Evolutionary conservation across 306 rosid species (phyloP), one percentile per base, ranked within the genome.

Genomic region (Malus orientalis): DNA sequence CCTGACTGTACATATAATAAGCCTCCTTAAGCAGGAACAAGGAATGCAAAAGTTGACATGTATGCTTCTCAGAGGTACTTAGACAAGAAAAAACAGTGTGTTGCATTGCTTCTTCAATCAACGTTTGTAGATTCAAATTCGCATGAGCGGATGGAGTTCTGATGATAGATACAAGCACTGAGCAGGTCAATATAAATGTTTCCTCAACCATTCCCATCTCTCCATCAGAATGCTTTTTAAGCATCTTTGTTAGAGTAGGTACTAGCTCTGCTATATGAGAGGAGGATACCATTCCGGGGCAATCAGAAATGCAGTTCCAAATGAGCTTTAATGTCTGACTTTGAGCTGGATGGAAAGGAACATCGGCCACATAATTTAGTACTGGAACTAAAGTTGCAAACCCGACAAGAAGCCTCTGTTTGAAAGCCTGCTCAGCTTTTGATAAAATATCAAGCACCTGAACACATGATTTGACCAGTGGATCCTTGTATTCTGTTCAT

Each of bases 281-380:
- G 79, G 87, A 75, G 42, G 97, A 87, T 69, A 87, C 74, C 67
- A 88, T 76, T 87, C 98, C 96, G 25, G 96, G 98, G 69, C 87
- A 95, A 78, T 86, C 92, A 75, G 97, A 89, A 83, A 92, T 74
- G 80, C 96, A 92, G 74, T 81, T 84, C 84, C 73, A 81, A 76
- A 92, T 86, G 76, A 92, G 97, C 80, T 86, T 86, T 72, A 90
- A 85, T 18, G 97, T 92, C 84, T 84, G 88, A 25, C 75, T 76
- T 70, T 95, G 97, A 84, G 65, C 97, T 19, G 97, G 96, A 78
- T 95, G 97, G 76, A 92, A 87, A 68, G 97, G 99, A 83, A 92
- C 83, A 73, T 88, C 96, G 69, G 97, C 90, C 61, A 95, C 89
- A 19, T 95, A 83, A 60, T 81, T 80, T 47, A 95, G 76, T 73